Conservation (phyloP, 1,139 yeast genomes). For the Nematodospora anomalae region DNA sequence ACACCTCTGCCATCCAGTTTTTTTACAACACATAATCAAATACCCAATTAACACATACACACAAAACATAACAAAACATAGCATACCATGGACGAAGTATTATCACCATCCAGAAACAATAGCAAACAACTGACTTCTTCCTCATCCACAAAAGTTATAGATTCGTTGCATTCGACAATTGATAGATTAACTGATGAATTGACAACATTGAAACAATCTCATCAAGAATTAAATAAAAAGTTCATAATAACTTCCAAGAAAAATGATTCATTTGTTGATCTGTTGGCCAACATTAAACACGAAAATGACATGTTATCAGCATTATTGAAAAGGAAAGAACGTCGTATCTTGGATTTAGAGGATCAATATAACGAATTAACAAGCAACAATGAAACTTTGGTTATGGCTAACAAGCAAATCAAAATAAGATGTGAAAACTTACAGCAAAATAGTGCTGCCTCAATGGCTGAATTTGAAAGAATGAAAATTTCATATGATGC, state of each 20-base stretch:
- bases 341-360: slow-evolving; percentile 63
- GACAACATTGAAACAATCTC: slow-evolving; percentile 38
- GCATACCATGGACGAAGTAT: background rate
- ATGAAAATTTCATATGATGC: slow-evolving; percentile 65
- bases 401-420: slow-evolving; percentile 48
- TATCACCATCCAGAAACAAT: background rate
- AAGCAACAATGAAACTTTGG: slow-evolving; percentile 44
- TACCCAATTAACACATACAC: no score
- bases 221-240: slow-evolving; percentile 48
- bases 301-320: slow-evolving; percentile 70
- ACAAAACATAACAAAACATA: no score
- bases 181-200: slow-evolving; percentile 54
- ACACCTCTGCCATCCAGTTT: background rate
- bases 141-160: slow-evolving; percentile 45
- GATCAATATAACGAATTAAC: slow-evolving; percentile 49
- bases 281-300: slow-evolving; percentile 66
- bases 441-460: slow-evolving; percentile 46
- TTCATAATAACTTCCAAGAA: slow-evolving; percentile 46
- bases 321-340: slow-evolving; percentile 60
- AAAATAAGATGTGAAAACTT: slow-evolving; percentile 50
- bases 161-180: slow-evolving; percentile 54
- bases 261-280: slow-evolving; percentile 64
- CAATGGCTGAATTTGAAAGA: slow-evolving; percentile 56
- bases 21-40: background rate
- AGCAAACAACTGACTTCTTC: background rate